Evolutionary conservation across 2,329 filamentous ascomycete genomes (phyloP).

Genomic region (Drechmeria coniospora): DNA sequence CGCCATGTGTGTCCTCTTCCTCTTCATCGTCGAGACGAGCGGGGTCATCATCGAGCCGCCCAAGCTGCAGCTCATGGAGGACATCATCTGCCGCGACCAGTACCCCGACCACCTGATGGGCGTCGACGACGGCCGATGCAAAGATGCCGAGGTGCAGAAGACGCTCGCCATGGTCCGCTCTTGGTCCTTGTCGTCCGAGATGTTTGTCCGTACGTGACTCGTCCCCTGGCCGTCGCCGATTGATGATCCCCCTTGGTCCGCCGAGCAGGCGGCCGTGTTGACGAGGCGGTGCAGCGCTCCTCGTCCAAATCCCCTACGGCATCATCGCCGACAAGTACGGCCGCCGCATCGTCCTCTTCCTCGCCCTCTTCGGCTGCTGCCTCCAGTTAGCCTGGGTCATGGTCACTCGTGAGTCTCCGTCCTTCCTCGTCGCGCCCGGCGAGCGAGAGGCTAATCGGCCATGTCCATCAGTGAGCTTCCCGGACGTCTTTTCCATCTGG

Average conservation of each 20-base stretch:
- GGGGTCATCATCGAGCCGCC: conserved; percentile 24
- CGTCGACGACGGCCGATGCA: conserved; percentile 29
- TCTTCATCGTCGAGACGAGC: conserved; percentile 29
- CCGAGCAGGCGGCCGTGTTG: not conserved
- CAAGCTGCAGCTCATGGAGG: conserved; percentile 33
- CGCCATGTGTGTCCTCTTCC: conserved; percentile 18
- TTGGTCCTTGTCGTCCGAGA: conserved; percentile 27
- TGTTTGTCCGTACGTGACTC: conserved; percentile 25
- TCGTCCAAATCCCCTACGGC: conserved; percentile 29
- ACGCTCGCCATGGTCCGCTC: conserved; percentile 35
- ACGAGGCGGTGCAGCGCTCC: conserved; percentile 14
- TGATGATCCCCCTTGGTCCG: not conserved
- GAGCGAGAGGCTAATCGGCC: not conserved
- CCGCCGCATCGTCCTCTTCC: conserved; percentile 23
- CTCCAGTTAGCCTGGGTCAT: conserved; percentile 15
- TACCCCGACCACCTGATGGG: conserved; percentile 24
- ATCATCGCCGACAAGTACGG: conserved; percentile 32
- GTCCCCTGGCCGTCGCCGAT: too few relatives aligned
- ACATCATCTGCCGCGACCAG: conserved; percentile 34
- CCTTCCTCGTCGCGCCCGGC: too few relatives aligned
- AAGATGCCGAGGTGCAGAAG: conserved; percentile 31
- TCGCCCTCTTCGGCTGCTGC: conserved; percentile 17
- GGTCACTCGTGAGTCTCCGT: conserved; percentile 14
- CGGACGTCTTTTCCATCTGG: conserved; percentile 25
- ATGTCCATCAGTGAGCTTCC: conserved; percentile 24